Conservation (phyloP, 2,329 filamentous ascomycete genomes). For the Beauveria medogensis region DNA sequence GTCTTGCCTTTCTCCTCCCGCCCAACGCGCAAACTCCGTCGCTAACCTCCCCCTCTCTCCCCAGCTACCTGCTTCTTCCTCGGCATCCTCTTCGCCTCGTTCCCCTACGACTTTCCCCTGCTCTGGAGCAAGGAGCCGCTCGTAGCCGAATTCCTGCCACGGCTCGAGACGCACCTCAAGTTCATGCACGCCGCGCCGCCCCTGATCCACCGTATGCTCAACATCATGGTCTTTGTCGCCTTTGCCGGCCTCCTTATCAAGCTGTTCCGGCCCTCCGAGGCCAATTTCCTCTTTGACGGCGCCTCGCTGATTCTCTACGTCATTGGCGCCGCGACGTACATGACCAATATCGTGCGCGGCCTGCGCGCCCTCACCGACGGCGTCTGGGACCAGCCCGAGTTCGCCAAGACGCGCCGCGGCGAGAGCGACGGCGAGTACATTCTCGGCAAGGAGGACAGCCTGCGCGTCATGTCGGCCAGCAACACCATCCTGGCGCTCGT, state of each 20-base stretch:
- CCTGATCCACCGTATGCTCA: slow-evolving; percentile 84
- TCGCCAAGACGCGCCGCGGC: slow-evolving; percentile 28
- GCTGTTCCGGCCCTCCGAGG: slow-evolving; percentile 87
- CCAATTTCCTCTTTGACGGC: slow-evolving; percentile 91
- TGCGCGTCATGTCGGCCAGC: slow-evolving; percentile 85
- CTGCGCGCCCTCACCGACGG: slow-evolving; percentile 73
- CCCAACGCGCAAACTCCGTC: background rate
- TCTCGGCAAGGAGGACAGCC: slow-evolving; percentile 76
- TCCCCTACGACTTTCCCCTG: slow-evolving; percentile 91
- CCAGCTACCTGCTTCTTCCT: slow-evolving; percentile 92
- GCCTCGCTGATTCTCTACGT: slow-evolving; percentile 74
- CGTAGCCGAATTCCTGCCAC: slow-evolving; percentile 63
- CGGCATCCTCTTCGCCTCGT: slow-evolving; percentile 90
- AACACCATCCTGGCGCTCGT: slow-evolving; percentile 95
- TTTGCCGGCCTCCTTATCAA: slow-evolving; percentile 87
- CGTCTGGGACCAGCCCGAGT: slow-evolving; percentile 44
- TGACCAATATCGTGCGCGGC: slow-evolving; percentile 94
- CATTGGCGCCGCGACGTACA: slow-evolving; percentile 84
- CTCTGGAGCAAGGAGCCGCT: slow-evolving; percentile 67
- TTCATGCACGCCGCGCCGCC: slow-evolving; percentile 89
- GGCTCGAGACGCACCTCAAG: slow-evolving; percentile 81
- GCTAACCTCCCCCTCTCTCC: slow-evolving; percentile 9
- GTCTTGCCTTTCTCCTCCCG: slow-evolving; percentile 28
- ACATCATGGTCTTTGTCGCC: slow-evolving; percentile 84
- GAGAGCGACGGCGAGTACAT: slow-evolving; percentile 53